Evolutionary conservation across 2,329 filamentous ascomycete genomes (phyloP).

Genomic region (Neofusicoccum sp.): DNA sequence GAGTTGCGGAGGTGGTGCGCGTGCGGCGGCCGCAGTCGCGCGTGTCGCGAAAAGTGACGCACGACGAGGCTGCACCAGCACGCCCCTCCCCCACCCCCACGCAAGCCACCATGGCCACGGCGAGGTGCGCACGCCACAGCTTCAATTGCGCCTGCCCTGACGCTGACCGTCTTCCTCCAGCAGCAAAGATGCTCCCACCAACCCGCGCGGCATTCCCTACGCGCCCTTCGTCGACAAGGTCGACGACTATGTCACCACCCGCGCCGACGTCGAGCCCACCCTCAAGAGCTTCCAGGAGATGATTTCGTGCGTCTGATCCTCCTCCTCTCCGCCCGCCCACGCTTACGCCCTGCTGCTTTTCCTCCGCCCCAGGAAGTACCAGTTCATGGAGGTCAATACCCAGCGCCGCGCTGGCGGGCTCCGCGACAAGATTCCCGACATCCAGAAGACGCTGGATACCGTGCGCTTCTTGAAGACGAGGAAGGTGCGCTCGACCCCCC

Average conservation of each 20-base stretch:
- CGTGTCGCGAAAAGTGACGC: background rate
- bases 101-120: slow-evolving; percentile 32
- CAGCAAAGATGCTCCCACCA: slow-evolving; percentile 60
- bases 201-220: slow-evolving; percentile 79
- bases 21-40: too few relatives aligned
- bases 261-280: slow-evolving; percentile 77
- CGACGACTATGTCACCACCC: slow-evolving; percentile 81
- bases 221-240: slow-evolving; percentile 87
- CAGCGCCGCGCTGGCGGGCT: slow-evolving; percentile 79
- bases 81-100: slow-evolving; percentile 18
- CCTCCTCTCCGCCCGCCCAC: slow-evolving; percentile 24
- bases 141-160: background rate
- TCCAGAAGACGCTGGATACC: slow-evolving; percentile 91
- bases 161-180: slow-evolving; percentile 7
- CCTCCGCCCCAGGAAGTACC: slow-evolving; percentile 75
- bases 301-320: slow-evolving; percentile 68
- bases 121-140: slow-evolving; percentile 27
- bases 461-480: slow-evolving; percentile 81
- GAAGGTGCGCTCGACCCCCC: slow-evolving; percentile 56
- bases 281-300: slow-evolving; percentile 88
- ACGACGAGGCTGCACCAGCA: slow-evolving; percentile 17
- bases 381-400: slow-evolving; percentile 98
- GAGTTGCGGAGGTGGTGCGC: too few relatives aligned
- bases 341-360: slow-evolving; percentile 25
- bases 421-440: slow-evolving; percentile 95